phyloP scores from a whole-genome alignment of 768 basidiomycete genomes.

The Fomitopsis pulvina region DNA sequence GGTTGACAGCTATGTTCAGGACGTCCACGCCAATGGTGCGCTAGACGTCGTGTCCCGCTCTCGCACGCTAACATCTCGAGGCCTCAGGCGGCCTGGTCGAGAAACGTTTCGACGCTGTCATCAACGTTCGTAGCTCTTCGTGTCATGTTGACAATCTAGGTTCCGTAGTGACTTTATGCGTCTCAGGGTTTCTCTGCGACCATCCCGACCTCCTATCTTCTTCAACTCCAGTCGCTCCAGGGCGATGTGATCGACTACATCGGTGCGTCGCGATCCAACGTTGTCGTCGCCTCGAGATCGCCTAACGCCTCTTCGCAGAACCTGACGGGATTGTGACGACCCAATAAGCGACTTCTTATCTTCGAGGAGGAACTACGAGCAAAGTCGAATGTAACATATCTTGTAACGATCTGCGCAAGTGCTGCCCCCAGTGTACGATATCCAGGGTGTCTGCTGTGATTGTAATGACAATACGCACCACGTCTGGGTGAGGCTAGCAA shows the following conservation, averaged over 20 bases:
- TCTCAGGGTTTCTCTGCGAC: slow-evolving; percentile 39
- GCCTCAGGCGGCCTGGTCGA: slow-evolving; percentile 37
- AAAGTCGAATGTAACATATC: too few relatives aligned
- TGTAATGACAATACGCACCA: too few relatives aligned
- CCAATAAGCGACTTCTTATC: slow-evolving; percentile 25
- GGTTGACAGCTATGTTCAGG: slow-evolving; percentile 34
- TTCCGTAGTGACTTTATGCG: background rate
- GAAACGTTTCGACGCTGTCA: slow-evolving; percentile 29
- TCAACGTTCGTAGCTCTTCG: slow-evolving; percentile 27
- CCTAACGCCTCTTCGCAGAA: slow-evolving; percentile 24
- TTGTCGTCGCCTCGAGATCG: background rate
- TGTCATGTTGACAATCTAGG: background rate
- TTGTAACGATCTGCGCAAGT: too few relatives aligned
- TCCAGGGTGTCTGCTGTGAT: too few relatives aligned
- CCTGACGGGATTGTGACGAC: slow-evolving; percentile 36
- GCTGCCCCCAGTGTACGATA: too few relatives aligned
- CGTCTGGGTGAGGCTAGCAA: too few relatives aligned
- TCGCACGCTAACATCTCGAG: background rate
- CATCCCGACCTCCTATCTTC: slow-evolving; percentile 28
- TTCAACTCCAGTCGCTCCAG: slow-evolving; percentile 26
- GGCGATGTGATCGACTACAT: slow-evolving; percentile 38
- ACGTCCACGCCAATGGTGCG: slow-evolving; percentile 35
- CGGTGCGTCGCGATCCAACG: slow-evolving; percentile 26
- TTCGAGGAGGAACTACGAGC: background rate
- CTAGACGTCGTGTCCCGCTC: background rate